A percentile compares a stretch with the other conserved stretches of the same genome.
Conservation (phyloP, 441 rosid species). For the Aleurites moluccanus region DNA sequence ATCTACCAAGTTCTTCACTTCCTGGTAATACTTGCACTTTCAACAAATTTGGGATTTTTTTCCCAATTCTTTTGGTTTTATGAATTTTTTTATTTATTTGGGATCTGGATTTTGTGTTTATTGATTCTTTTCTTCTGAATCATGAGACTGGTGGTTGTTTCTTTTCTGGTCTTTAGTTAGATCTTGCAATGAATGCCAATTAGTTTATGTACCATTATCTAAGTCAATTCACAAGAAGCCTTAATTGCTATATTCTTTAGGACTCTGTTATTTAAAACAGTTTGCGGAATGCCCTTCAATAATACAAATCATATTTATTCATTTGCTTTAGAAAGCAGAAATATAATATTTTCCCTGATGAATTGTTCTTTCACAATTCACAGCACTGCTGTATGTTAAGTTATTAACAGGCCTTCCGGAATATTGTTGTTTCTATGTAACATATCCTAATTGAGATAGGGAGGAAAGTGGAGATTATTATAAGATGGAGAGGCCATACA, state of each 20-base stretch:
- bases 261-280: not conserved
- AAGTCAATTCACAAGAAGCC: not conserved
- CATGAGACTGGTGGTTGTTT: not conserved
- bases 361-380: not conserved
- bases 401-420: not conserved
- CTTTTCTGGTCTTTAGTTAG: not conserved
- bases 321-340: not conserved
- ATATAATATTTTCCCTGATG: not conserved
- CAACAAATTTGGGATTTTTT: not conserved
- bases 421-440: not conserved
- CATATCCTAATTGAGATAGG: not conserved
- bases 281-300: not conserved
- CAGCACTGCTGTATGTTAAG: not conserved
- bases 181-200: slow-evolving; percentile 21
- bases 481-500: not conserved
- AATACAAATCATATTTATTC: not conserved
- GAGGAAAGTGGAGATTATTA: not conserved
- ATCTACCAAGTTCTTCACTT: slow-evolving; percentile 60
- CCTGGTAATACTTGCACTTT: slow-evolving; percentile 44
- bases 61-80: not conserved
- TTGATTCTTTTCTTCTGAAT: not conserved
- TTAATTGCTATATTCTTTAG: not conserved
- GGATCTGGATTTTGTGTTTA: slow-evolving; percentile 5
- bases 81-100: not conserved
- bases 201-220: not conserved